phyloP scores from a whole-genome alignment of 768 basidiomycete species.

The Pseudohyphozyma bogoriensis region DNA sequence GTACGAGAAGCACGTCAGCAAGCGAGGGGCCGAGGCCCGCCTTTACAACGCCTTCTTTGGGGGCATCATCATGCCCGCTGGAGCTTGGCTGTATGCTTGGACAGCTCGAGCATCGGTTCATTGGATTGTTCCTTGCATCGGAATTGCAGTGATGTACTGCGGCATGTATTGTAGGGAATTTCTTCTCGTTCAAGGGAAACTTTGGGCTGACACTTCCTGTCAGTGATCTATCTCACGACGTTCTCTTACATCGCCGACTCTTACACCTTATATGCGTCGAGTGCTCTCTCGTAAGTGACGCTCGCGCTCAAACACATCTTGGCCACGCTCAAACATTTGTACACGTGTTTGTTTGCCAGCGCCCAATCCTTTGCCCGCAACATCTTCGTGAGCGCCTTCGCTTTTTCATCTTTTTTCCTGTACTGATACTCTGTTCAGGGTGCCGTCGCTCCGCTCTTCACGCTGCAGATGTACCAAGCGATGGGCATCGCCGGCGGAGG shows the following conservation, averaged over 20 bases:
- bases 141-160: conserved; percentile 14
- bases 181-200: no score
- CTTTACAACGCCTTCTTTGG: conserved; percentile 17
- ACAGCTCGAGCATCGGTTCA: conserved; percentile 33
- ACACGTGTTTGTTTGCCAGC: background rate
- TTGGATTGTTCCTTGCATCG: conserved; percentile 39
- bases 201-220: background rate
- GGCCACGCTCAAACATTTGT: background rate
- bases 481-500: conserved; percentile 53
- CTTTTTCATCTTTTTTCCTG: no score
- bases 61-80: conserved; percentile 3
- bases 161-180: no score
- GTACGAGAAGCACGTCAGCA: conserved; percentile 17
- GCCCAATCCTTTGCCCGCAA: conserved; percentile 35
- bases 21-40: conserved; percentile 19
- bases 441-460: no score
- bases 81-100: conserved; percentile 36
- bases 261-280: conserved; percentile 22
- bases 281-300: conserved; percentile 2
- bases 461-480: conserved; percentile 48
- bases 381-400: conserved; percentile 44
- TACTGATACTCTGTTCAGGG: no score
- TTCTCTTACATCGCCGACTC: background rate
- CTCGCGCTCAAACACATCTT: background rate
- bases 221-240: background rate